These are phyloP conservation scores for Fragosphaeria purpurea DNA, from an alignment of 2,329 filamentous ascomycete species.

Conservation along the genomic window DNA sequence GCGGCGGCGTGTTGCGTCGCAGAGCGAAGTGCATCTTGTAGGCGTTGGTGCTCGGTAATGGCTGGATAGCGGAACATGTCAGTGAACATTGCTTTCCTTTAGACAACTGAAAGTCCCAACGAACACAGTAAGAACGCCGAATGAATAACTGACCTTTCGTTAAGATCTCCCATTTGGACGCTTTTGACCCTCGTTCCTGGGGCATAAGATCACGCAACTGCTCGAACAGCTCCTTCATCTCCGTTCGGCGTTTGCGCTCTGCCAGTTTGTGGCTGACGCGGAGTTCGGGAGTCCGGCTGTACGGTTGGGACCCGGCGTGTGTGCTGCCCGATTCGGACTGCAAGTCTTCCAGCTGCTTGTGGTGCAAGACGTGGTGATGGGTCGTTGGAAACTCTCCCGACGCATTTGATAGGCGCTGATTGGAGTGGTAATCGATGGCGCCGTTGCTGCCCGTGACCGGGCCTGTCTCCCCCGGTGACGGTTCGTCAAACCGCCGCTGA, in stretches of 20 bases:
- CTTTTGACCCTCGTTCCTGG: slow-evolving; percentile 72
- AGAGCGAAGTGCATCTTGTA: slow-evolving; percentile 37
- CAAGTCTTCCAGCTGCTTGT: slow-evolving; percentile 59
- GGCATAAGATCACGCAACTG: slow-evolving; percentile 69
- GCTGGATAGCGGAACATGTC: slow-evolving; percentile 27
- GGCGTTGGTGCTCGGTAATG: slow-evolving; percentile 51
- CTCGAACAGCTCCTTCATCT: slow-evolving; percentile 84
- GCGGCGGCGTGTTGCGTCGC: slow-evolving; percentile 36
- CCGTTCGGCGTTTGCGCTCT: slow-evolving; percentile 71
- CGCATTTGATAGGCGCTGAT: slow-evolving; percentile 36
- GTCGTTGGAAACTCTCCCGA: slow-evolving; percentile 47
- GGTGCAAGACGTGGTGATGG: slow-evolving; percentile 69
- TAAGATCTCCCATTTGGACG: slow-evolving; percentile 82
- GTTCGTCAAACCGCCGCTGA: slow-evolving; percentile 61
- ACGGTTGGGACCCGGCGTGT: slow-evolving; percentile 55
- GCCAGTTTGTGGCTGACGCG: slow-evolving; percentile 78
- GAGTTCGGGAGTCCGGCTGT: slow-evolving; percentile 72
- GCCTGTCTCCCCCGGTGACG: slow-evolving; percentile 50
- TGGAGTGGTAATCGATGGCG: slow-evolving; percentile 25
- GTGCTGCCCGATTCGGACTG: slow-evolving; percentile 48
- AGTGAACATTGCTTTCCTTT: neutral
- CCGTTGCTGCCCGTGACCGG: slow-evolving; percentile 61
- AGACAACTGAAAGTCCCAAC: no score
- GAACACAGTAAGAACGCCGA: no score
- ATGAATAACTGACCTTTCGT: slow-evolving; percentile 56